Evolutionary conservation across 2,329 filamentous ascomycete genomes (phyloP), one percentile per base, ranked within the genome.

Genomic region (Microsporum ferrugineum): DNA sequence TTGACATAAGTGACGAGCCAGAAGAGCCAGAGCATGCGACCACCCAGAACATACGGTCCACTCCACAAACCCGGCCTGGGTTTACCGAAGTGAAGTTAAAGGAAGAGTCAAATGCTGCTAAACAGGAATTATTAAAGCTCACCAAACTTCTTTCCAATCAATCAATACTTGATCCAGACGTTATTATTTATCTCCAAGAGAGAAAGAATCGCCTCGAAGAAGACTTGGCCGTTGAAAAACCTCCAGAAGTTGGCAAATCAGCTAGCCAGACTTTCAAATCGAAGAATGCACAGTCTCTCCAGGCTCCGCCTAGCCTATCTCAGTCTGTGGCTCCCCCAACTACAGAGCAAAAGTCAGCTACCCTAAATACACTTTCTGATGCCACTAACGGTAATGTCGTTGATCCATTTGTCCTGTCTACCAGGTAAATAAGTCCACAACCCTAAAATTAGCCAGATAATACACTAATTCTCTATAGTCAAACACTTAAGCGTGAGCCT

Each of bases 1-100:
- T 59, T 59, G 57, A 59, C 12, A 59, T 33, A 12, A 49, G 41
- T 27, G 29, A 59, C 3, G 56, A 41, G 56, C 56, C 38, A 29
- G 39, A 43, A 41, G 56, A 43, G 14, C 29, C 29, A 4, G 6
- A 5, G 6, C 17, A 12, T 29, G 14, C 14, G 23, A 29, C 14
- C 34, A 6, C 31, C 29, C 55, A 57, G 38, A n/a, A 7, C 38
- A 3, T n/a, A 4, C 39, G 5, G 17, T 43, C 39, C 17, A n/a
- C 4, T 43, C 39, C n/a, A 23, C 57, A 43, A 38, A 31, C 33
- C 6, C 8, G 7, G 17, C 3, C 34, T 39, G 3, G 5, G 17
- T 8, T 29, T 14, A n/a, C 17, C n/a, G 43, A 33, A 17, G 5
- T 6, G 14, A 17, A 49, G n/a, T 29, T 41, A 36, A 34, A 36